phyloP scores from a whole-genome alignment of 2,329 filamentous ascomycete species.

The Exserohilum turcica region DNA sequence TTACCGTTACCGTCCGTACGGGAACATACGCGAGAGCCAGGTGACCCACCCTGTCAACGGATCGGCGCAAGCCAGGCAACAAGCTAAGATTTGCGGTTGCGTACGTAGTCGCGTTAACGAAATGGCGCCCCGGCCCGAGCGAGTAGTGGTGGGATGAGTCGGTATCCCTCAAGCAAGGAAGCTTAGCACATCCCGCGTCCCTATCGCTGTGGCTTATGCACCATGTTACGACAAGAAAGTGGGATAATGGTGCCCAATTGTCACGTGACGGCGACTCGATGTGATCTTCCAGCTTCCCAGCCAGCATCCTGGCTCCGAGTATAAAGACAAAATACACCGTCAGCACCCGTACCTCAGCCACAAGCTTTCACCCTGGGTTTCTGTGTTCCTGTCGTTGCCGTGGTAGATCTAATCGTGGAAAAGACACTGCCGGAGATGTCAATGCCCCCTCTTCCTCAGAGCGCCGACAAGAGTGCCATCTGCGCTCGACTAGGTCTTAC shows the following conservation, averaged over 20 bases:
- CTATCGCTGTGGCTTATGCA: conserved; percentile 25
- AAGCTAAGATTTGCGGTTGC: conserved; percentile 23
- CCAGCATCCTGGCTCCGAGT: conserved; percentile 14
- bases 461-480: conserved; percentile 53
- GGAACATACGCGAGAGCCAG: conserved; percentile 29
- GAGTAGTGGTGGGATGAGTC: conserved; percentile 17
- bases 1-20: conserved; percentile 35
- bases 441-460: conserved; percentile 46
- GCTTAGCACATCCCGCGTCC: conserved; percentile 22
- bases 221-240: conserved; percentile 23
- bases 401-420: conserved; percentile 1
- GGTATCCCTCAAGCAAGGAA: conserved; percentile 15
- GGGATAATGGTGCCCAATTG: conserved; percentile 22
- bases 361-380: not conserved
- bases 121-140: conserved; percentile 31
- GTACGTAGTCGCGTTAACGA: conserved; percentile 20
- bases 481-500: conserved; percentile 51
- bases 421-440: conserved; percentile 19
- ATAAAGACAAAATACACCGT: conserved; percentile 24
- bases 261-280: conserved; percentile 31
- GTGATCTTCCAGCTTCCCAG: conserved; percentile 12
- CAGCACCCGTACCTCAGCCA: not conserved
- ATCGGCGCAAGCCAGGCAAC: conserved; percentile 31
- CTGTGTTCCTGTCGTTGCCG: not conserved
- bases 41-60: conserved; percentile 30